phyloP scores from a whole-genome alignment of 1,284 basidiomycete species.

The Vanrija sp. region DNA sequence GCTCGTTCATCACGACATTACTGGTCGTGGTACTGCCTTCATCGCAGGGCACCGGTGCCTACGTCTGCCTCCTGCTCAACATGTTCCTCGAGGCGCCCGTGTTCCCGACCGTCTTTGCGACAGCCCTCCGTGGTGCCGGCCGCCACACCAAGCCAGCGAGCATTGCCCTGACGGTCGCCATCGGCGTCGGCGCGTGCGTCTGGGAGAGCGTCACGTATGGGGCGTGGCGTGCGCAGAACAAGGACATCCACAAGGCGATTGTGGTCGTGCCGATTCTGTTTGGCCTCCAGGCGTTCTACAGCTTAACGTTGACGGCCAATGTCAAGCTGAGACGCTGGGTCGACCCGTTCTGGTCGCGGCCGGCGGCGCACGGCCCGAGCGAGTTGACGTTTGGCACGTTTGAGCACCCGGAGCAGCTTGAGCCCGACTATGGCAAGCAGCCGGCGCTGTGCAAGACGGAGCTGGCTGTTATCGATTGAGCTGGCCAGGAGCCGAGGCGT shows the following conservation, averaged over 20 bases:
- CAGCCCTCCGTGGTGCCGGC: constrained; percentile 39
- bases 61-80: constrained; percentile 31
- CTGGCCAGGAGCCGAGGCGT: background rate
- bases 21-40: constrained; percentile 28
- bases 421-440: background rate
- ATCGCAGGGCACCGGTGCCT: constrained; percentile 15
- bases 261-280: constrained; percentile 22
- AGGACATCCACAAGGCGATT: constrained; percentile 13
- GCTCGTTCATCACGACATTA: constrained; percentile 32
- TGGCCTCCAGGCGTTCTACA: constrained; percentile 22
- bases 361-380: no score
- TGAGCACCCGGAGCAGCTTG: background rate
- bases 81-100: constrained; percentile 45
- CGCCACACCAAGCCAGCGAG: constrained; percentile 36
- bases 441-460: background rate
- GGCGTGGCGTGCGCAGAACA: constrained; percentile 4
- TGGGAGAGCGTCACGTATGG: constrained; percentile 36
- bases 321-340: constrained; percentile 26
- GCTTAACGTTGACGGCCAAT: constrained; percentile 15
- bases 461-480: background rate
- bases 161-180: constrained; percentile 30
- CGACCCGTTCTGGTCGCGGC: constrained; percentile 28
- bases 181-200: constrained; percentile 28
- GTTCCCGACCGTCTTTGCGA: constrained; percentile 46
- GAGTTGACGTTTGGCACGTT: no score